These are phyloP conservation scores for Penicillium nordicum DNA, from an alignment of 2,329 filamentous ascomycete genomes.

Conservation along the genomic window DNA sequence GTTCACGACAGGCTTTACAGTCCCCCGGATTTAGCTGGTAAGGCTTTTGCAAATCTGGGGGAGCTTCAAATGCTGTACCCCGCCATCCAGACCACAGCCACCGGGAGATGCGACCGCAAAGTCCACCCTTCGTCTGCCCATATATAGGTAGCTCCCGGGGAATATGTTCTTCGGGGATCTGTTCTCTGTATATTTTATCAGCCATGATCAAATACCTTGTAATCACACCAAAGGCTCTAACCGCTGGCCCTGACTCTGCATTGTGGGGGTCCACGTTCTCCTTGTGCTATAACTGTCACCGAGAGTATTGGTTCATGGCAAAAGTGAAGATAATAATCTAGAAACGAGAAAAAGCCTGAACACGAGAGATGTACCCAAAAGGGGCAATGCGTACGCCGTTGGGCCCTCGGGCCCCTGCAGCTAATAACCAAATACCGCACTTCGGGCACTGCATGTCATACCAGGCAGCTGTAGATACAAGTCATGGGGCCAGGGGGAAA, in stretches of 20 bases:
- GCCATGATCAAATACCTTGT: neutral
- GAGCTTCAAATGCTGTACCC: slow-evolving; percentile 8
- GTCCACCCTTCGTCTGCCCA: neutral
- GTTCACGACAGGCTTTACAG: slow-evolving; percentile 31
- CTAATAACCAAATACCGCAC: neutral
- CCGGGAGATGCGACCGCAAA: slow-evolving; percentile 17
- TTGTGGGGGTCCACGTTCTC: neutral
- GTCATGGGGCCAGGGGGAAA: neutral
- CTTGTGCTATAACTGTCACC: neutral
- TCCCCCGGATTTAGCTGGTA: slow-evolving; percentile 7
- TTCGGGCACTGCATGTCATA: neutral
- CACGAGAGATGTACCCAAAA: neutral
- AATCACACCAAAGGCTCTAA: neutral
- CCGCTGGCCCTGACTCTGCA: neutral
- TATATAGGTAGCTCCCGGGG: neutral
- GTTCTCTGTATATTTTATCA: neutral
- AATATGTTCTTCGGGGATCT: neutral
- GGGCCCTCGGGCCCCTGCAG: neutral
- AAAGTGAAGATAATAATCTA: neutral
- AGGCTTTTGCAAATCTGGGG: slow-evolving; percentile 9
- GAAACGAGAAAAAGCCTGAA: neutral
- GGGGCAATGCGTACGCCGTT: neutral
- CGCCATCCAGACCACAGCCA: slow-evolving; percentile 25
- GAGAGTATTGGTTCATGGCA: neutral
- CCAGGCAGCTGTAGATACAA: neutral